phyloP scores from a whole-genome alignment of 129 eudicot species.

The Helichrysum umbraculigerum region DNA sequence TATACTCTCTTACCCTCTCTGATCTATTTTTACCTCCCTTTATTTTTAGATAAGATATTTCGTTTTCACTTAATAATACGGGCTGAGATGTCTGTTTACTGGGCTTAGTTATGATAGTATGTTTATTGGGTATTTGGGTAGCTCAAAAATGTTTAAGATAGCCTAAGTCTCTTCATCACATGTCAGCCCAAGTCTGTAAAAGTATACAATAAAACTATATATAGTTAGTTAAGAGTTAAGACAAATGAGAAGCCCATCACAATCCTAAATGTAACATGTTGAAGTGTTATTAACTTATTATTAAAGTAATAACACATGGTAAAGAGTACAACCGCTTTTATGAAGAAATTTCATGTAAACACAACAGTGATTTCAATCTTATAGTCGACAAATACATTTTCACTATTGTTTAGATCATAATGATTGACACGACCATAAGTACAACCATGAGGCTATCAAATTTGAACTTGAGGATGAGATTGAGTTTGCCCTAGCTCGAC shows the following conservation, averaged over 20 bases:
- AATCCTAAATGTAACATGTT: background rate
- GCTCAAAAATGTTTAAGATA: background rate
- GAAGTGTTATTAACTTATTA: too few relatives aligned
- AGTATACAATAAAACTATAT: too few relatives aligned
- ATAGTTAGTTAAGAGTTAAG: too few relatives aligned
- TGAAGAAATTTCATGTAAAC: background rate
- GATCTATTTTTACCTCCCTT: too few relatives aligned
- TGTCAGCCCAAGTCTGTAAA: too few relatives aligned
- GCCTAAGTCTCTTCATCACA: too few relatives aligned
- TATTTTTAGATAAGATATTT: too few relatives aligned
- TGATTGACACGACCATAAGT: background rate
- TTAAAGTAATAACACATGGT: background rate
- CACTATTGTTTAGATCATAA: constrained; percentile 1
- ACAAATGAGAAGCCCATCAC: background rate
- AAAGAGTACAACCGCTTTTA: background rate
- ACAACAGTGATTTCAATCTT: constrained; percentile 9
- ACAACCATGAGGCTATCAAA: constrained; percentile 26
- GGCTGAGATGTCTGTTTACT: background rate
- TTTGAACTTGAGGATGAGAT: constrained; percentile 26
- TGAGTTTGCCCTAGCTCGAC: constrained; percentile 37
- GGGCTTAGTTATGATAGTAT: background rate
- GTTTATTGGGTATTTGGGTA: background rate
- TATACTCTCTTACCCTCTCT: too few relatives aligned
- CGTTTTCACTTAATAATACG: too few relatives aligned
- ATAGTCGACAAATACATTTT: constrained; percentile 9